These are phyloP conservation scores for Erigeron philadelphicus DNA, from an alignment of 140 eudicot genomes.

Conservation along the genomic window DNA sequence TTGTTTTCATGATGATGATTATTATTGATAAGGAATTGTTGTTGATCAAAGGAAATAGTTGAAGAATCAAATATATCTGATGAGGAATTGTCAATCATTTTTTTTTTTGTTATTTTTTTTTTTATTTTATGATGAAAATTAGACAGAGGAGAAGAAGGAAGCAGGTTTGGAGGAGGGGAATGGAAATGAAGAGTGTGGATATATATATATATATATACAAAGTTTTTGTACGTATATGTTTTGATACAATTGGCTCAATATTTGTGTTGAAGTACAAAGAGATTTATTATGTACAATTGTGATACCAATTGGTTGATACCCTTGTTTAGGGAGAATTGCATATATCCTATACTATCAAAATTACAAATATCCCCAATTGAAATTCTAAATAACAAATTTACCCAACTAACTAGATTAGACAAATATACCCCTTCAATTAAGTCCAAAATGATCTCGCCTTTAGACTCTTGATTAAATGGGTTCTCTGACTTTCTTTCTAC, in stretches of 20 bases:
- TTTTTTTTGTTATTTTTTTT: not conserved
- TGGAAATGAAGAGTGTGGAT: conserved; percentile 20
- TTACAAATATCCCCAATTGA: too few species aligned
- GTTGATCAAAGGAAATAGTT: conserved; percentile 43
- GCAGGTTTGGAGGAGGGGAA: conserved; percentile 38
- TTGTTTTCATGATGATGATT: conserved; percentile 8
- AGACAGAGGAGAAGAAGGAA: not conserved
- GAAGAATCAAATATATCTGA: conserved; percentile 53
- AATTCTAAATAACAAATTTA: too few species aligned
- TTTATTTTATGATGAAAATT: not conserved
- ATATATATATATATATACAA: not conserved
- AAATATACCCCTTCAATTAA: too few species aligned
- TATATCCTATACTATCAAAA: too few species aligned
- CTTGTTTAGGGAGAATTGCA: too few species aligned
- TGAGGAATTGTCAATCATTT: conserved; percentile 34
- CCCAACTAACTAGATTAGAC: too few species aligned
- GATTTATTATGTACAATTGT: too few species aligned
- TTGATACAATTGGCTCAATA: conserved; percentile 3
- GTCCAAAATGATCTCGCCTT: too few species aligned
- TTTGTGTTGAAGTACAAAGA: not conserved
- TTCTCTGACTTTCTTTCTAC: too few species aligned
- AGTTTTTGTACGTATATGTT: not conserved
- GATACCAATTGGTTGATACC: too few species aligned
- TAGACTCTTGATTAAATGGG: too few species aligned
- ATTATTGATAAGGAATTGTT: conserved; percentile 26